A percentile compares a stretch with the other conserved stretches of the same genome.
Conservation (phyloP, 441 rosid species). For the Flueggea neowawraea region DNA sequence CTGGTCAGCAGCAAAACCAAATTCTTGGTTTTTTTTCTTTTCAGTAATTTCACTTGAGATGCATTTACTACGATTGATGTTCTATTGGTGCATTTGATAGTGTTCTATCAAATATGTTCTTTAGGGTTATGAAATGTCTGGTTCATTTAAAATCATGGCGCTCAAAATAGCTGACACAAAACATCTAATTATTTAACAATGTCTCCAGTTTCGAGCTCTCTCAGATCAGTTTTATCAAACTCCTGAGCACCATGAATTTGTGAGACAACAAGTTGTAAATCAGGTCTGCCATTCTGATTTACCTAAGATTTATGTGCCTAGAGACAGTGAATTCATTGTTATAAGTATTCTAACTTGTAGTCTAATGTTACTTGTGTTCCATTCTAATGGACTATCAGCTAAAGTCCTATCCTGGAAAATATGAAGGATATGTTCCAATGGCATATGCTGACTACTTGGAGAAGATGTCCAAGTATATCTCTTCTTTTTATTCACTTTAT, state of each 20-base stretch:
- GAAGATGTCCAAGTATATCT: constrained; percentile 14
- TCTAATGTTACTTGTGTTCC: background rate
- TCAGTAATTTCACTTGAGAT: too few relatives aligned
- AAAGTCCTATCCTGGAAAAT: constrained; percentile 8
- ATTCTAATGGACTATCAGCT: constrained; percentile 12
- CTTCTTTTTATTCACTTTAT: background rate
- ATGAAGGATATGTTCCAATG: constrained; percentile 19
- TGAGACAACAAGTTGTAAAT: constrained; percentile 18
- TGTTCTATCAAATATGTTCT: too few relatives aligned
- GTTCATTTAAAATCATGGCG: background rate
- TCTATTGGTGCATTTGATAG: too few relatives aligned
- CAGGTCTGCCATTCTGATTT: constrained; percentile 9
- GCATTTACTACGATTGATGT: too few relatives aligned
- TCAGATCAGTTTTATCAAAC: constrained; percentile 25
- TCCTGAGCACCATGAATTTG: constrained; percentile 19
- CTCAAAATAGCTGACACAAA: background rate
- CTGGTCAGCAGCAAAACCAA: too few relatives aligned
- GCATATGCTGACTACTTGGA: constrained; percentile 14
- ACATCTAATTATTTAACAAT: background rate
- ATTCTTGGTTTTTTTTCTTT: too few relatives aligned
- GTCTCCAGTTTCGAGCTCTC: constrained; percentile 24
- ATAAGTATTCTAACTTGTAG: too few relatives aligned
- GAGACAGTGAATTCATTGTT: too few relatives aligned
- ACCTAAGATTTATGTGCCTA: background rate
- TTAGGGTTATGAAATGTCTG: too few relatives aligned